phyloP scores from a whole-genome alignment of 1,284 basidiomycete species.

The Cerrena zonata region DNA sequence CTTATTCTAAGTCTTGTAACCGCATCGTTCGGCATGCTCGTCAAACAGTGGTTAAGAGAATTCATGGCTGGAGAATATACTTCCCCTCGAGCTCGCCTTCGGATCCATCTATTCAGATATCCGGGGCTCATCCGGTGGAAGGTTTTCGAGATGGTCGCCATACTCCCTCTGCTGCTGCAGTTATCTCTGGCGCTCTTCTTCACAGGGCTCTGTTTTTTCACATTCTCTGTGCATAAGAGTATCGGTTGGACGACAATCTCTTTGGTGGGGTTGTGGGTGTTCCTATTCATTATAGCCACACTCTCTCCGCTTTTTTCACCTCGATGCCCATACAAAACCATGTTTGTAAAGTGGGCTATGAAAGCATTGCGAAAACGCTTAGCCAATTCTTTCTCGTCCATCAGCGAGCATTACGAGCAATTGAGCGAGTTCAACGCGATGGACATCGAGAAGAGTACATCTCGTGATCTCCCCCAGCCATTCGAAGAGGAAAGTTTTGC shows the following conservation, averaged over 20 bases:
- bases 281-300: conserved; percentile 2
- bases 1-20: conserved; percentile 3
- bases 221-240: background rate
- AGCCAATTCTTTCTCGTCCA: background rate
- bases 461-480: background rate
- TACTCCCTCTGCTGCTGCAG: conserved; percentile 6
- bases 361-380: background rate
- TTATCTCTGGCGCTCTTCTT: conserved; percentile 6
- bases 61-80: conserved; percentile 5
- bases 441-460: background rate
- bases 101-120: background rate
- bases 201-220: conserved; percentile 4
- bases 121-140: conserved; percentile 1
- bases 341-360: background rate
- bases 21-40: conserved; percentile 1
- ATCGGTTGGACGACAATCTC: background rate
- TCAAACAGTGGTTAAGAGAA: conserved; percentile 6
- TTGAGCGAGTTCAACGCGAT: background rate
- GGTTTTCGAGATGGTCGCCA: conserved; percentile 6
- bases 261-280: conserved; percentile 2
- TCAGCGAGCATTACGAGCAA: background rate
- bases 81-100: background rate
- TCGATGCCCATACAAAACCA: conserved; percentile 6
- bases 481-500: background rate
- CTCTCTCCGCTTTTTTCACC: conserved; percentile 4